phyloP scores from a whole-genome alignment of 768 basidiomycete genomes.

The Boletus bicolor region DNA sequence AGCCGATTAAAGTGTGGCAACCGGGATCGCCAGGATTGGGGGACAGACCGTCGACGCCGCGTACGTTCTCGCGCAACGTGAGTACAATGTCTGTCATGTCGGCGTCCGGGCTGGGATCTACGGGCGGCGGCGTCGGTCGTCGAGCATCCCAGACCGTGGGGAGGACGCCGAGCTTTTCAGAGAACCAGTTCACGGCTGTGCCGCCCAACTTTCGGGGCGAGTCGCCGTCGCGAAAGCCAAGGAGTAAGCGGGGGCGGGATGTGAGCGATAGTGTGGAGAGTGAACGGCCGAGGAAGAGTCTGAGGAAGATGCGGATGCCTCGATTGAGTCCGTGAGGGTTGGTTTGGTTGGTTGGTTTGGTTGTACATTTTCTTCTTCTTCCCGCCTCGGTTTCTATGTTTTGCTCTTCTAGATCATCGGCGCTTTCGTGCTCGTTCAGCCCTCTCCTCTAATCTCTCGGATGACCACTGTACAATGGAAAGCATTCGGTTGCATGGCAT shows the following conservation, averaged over 20 bases:
- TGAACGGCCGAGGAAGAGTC: conserved; percentile 23
- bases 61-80: too few species aligned
- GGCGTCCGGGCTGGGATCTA: neutral
- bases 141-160: conserved; percentile 19
- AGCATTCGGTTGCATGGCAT: conserved; percentile 34
- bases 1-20: conserved; percentile 22
- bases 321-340: neutral
- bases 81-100: too few species aligned
- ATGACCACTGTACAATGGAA: neutral
- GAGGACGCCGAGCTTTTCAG: conserved; percentile 29
- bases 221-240: conserved; percentile 31
- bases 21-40: neutral
- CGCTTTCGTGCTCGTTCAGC: neutral
- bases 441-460: neutral
- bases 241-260: conserved; percentile 25
- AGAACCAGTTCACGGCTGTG: conserved; percentile 50
- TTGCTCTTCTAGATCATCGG: too few species aligned
- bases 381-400: neutral
- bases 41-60: conserved; percentile 1
- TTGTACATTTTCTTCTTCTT: neutral
- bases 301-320: neutral
- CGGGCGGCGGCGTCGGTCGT: neutral
- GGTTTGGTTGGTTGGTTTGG: neutral
- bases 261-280: conserved; percentile 16
- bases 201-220: conserved; percentile 32